A percentile compares a stretch with the other conserved stretches of the same genome.
These are phyloP conservation scores for Asclepias syriaca DNA, from an alignment of 257 asterid genomes.

Conservation along the genomic window DNA sequence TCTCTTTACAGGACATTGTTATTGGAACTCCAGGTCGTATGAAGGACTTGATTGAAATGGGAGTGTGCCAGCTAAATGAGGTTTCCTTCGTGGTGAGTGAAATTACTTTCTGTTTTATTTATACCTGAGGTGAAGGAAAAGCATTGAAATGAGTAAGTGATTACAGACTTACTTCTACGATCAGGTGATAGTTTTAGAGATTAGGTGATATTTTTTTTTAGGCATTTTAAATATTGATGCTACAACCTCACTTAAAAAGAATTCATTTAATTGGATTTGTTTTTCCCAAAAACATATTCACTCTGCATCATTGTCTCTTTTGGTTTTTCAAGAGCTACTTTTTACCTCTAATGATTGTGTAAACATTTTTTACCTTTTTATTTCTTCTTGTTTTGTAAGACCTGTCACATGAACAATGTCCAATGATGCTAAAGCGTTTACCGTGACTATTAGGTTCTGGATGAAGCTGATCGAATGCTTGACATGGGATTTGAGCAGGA, in stretches of 20 bases:
- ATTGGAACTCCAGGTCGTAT: constrained; percentile 98
- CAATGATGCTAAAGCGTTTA: neutral
- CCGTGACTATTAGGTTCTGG: constrained; percentile 56
- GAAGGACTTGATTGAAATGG: constrained; percentile 90
- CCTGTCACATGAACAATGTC: neutral
- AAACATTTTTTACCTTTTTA: neutral
- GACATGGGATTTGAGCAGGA: constrained; percentile 99
- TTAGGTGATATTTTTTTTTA: neutral
- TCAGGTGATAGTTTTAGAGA: neutral
- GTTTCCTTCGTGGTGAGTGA: constrained; percentile 89
- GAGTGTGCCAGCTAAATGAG: constrained; percentile 61
- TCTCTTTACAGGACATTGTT: constrained; percentile 68
- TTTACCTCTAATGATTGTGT: neutral
- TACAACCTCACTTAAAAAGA: neutral
- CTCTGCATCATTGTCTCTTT: neutral
- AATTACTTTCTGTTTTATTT: neutral
- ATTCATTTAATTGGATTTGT: neutral
- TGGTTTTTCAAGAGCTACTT: neutral
- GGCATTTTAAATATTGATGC: constrained; percentile 2
- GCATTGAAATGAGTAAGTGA: neutral
- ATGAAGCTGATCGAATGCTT: constrained; percentile 99
- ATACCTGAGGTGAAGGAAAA: neutral
- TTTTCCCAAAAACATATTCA: neutral
- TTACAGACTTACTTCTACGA: neutral
- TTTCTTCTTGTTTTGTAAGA: neutral